A percentile compares a stretch with the other conserved stretches of the same genome.
Evolutionary conservation across 2,329 filamentous ascomycete species (phyloP).

Genomic region (Epichloe aotearoae): DNA sequence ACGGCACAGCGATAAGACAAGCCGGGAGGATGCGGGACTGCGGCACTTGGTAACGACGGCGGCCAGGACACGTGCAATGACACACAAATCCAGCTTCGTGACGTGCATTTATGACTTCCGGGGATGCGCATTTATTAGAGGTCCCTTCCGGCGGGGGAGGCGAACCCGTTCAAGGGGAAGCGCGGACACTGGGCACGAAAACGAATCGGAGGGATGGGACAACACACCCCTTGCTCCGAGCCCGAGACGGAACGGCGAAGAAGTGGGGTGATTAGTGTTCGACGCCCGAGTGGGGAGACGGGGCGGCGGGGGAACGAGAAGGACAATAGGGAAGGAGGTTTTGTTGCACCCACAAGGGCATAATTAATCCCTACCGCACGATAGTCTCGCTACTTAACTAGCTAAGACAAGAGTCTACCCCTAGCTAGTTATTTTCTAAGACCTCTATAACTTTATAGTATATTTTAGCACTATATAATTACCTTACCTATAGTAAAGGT

Average conservation of each 20-base stretch:
- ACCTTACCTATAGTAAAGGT: too few relatives aligned
- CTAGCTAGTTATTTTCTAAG: too few relatives aligned
- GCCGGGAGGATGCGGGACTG: not conserved
- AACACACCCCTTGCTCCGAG: constrained; percentile 1
- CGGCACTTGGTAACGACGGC: not conserved
- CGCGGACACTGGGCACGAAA: constrained; percentile 10
- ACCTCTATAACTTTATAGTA: too few relatives aligned
- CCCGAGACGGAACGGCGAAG: constrained; percentile 10
- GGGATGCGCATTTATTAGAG: too few relatives aligned
- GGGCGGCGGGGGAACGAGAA: too few relatives aligned
- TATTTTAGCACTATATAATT: too few relatives aligned
- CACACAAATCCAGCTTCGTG: constrained; percentile 4
- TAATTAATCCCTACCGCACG: too few relatives aligned
- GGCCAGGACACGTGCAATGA: constrained; percentile 1
- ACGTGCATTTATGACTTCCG: not conserved
- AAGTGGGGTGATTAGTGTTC: not conserved
- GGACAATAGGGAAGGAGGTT: too few relatives aligned
- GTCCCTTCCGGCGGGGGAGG: constrained; percentile 1
- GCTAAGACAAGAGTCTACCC: too few relatives aligned
- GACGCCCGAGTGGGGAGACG: not conserved
- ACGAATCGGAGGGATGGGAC: constrained; percentile 11
- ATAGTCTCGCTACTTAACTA: too few relatives aligned
- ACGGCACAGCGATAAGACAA: not conserved
- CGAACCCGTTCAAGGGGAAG: not conserved
- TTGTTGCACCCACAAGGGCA: too few relatives aligned